Conservation (phyloP, 768 basidiomycete species). For the Podaxis rugospora region DNA sequence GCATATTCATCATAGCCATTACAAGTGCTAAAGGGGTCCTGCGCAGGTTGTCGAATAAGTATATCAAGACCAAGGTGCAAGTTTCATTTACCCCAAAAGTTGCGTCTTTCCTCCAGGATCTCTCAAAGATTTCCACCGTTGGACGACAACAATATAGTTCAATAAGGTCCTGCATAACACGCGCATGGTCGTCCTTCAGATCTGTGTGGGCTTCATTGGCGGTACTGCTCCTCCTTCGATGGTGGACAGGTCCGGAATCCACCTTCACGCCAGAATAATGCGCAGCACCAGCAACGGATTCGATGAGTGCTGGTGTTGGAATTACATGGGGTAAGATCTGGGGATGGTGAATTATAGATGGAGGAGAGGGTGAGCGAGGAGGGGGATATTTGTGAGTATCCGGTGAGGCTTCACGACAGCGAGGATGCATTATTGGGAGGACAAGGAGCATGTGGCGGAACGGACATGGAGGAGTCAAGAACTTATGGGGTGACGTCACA, state of each 20-base stretch:
- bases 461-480: conserved; percentile 12
- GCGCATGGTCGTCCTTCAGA: conserved; percentile 36
- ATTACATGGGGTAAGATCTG: conserved; percentile 35
- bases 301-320: conserved; percentile 47
- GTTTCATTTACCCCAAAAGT: conserved; percentile 42
- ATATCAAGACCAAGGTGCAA: neutral
- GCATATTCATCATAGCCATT: conserved; percentile 47
- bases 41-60: neutral
- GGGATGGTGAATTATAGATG: conserved; percentile 44
- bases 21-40: conserved; percentile 50
- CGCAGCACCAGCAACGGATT: conserved; percentile 56
- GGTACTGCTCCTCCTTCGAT: conserved; percentile 34
- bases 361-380: conserved; percentile 31
- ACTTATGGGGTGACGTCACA: neutral
- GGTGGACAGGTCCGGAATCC: conserved; percentile 28
- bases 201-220: conserved; percentile 28
- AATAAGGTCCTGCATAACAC: conserved; percentile 52
- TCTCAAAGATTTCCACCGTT: conserved; percentile 45
- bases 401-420: neutral
- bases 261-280: conserved; percentile 55
- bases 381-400: conserved; percentile 7
- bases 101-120: conserved; percentile 51
- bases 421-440: conserved; percentile 7
- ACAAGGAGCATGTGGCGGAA: neutral
- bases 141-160: conserved; percentile 57